Percentiles rank a stretch among this genome's conserved stretches.
These are phyloP conservation scores for Metschnikowia noctiluminum DNA, from an alignment of 805 yeast species.

Conservation along the genomic window DNA sequence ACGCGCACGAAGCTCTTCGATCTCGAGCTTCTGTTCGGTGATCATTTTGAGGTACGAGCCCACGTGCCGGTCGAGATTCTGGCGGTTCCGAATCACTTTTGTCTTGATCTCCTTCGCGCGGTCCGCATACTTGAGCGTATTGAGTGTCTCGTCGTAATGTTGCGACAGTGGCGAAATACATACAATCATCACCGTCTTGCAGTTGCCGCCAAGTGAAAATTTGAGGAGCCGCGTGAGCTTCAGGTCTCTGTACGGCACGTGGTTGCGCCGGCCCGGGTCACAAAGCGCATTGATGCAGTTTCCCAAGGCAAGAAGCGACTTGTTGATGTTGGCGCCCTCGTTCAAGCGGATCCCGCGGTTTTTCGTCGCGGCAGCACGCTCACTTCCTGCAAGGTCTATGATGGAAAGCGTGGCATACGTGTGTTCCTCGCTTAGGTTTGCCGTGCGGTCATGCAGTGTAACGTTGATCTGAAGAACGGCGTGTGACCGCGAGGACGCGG, in stretches of 20 bases:
- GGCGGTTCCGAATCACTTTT: conserved; percentile 68
- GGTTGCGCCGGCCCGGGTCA: conserved; percentile 61
- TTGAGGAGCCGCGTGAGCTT: conserved; percentile 83
- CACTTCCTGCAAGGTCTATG: conserved; percentile 93
- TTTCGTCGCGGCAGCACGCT: conserved; percentile 85
- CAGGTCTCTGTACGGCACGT: conserved; percentile 89
- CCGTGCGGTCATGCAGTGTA: conserved; percentile 54
- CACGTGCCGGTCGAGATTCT: conserved; percentile 75
- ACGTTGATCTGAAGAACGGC: conserved; percentile 86
- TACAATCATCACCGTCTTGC: conserved; percentile 94
- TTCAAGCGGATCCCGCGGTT: conserved; percentile 77
- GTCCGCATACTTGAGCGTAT: conserved; percentile 87
- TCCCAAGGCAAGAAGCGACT: conserved; percentile 83
- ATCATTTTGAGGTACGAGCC: conserved; percentile 83
- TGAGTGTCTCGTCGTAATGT: conserved; percentile 91
- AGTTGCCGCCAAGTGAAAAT: conserved; percentile 89
- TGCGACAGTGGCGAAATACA: conserved; percentile 83
- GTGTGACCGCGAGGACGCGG: conserved; percentile 88
- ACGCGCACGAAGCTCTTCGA: conserved; percentile 60
- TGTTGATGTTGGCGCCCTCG: conserved; percentile 93
- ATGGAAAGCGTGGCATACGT: conserved; percentile 78
- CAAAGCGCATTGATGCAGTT: conserved; percentile 92
- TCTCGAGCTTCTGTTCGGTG: conserved; percentile 72
- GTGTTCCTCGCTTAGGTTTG: conserved; percentile 63
- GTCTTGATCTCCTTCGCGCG: conserved; percentile 90